phyloP scores from a whole-genome alignment of 495 filamentous ascomycete species.

The Penicillium maclennaniae region DNA sequence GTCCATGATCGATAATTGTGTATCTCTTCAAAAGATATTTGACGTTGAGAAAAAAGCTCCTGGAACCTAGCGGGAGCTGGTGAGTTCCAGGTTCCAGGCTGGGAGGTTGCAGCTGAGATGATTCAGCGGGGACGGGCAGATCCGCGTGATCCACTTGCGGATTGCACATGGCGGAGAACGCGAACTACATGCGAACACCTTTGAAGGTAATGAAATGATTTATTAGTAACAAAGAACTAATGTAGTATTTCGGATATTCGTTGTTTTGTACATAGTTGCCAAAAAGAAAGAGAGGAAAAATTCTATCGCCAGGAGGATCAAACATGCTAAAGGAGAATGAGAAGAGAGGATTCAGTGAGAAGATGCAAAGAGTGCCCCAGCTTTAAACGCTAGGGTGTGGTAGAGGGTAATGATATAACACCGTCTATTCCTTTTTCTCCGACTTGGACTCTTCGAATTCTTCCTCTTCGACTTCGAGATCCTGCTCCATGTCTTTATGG shows the following conservation, averaged over 20 bases:
- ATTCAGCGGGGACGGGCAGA: neutral
- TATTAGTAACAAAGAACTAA: neutral
- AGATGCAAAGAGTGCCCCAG: conserved; percentile 1
- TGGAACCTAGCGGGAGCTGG: neutral
- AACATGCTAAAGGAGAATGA: conserved; percentile 12
- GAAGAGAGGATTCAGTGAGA: conserved; percentile 13
- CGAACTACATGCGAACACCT: neutral
- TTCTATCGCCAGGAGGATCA: conserved; percentile 17
- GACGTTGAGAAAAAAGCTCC: conserved; percentile 3
- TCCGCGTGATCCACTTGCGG: conserved; percentile 7
- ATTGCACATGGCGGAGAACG: conserved; percentile 4
- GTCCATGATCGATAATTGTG: conserved; percentile 32
- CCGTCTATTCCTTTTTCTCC: conserved; percentile 19
- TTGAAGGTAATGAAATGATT: neutral
- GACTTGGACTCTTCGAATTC: conserved; percentile 14
- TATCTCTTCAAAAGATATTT: neutral
- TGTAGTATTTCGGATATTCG: neutral
- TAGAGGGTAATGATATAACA: neutral
- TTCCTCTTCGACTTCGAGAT: conserved; percentile 20
- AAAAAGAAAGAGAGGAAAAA: neutral
- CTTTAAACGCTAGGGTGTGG: neutral
- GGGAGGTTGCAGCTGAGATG: conserved; percentile 1
- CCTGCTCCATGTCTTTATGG: conserved; percentile 27
- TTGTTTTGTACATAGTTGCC: conserved; percentile 18
- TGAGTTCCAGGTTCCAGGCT: neutral